A percentile compares a stretch with the other conserved stretches of the same genome.
phyloP scores from a whole-genome alignment of 805 yeast genomes.

The Naumovozyma baii region DNA sequence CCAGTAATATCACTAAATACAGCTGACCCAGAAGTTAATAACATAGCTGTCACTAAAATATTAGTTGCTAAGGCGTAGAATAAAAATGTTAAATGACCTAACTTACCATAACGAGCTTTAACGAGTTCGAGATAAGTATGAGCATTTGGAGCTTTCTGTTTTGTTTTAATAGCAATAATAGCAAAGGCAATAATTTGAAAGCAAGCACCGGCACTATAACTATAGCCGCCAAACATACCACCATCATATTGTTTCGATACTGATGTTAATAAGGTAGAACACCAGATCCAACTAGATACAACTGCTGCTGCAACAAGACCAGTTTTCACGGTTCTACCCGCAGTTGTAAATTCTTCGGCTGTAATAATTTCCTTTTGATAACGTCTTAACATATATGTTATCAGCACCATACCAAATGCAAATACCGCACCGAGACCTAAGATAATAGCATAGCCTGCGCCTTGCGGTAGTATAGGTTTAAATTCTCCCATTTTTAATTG shows the following conservation, averaged over 20 bases:
- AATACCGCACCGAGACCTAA: constrained; percentile 81
- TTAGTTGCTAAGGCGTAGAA: constrained; percentile 83
- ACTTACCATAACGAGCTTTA: constrained; percentile 68
- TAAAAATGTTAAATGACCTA: constrained; percentile 59
- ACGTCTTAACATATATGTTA: constrained; percentile 60
- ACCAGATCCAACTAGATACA: constrained; percentile 91
- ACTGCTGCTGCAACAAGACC: constrained; percentile 85
- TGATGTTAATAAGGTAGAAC: constrained; percentile 66
- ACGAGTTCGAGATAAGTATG: constrained; percentile 87
- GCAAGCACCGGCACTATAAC: constrained; percentile 87
- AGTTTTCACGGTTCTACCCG: constrained; percentile 80
- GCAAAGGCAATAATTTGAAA: constrained; percentile 83
- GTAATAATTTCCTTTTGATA: constrained; percentile 82
- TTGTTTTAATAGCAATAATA: constrained; percentile 77
- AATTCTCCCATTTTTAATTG: constrained; percentile 14
- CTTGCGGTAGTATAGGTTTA: constrained; percentile 46
- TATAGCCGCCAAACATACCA: constrained; percentile 75
- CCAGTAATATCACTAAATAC: constrained; percentile 76
- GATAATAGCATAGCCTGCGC: constrained; percentile 81
- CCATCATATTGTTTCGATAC: constrained; percentile 68
- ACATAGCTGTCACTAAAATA: constrained; percentile 85
- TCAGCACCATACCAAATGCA: constrained; percentile 67
- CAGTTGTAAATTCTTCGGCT: constrained; percentile 89
- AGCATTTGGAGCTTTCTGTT: constrained; percentile 82
- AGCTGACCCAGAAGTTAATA: constrained; percentile 84